phyloP scores from a whole-genome alignment of 2,329 filamentous ascomycete species.

The Colletotrichum lupini region DNA sequence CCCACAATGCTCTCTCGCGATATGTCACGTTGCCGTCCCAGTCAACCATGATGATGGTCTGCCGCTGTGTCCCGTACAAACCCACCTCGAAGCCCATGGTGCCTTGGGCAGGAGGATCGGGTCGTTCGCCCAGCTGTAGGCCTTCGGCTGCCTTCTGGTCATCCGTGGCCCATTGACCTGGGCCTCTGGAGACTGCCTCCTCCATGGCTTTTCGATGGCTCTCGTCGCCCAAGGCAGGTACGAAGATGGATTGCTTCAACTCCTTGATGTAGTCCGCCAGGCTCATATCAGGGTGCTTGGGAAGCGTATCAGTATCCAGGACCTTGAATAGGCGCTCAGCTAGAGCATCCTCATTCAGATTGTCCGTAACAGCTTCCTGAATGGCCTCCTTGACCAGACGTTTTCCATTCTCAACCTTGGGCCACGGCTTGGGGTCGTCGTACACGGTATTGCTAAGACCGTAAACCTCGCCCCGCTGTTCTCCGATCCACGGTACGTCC shows the following conservation, averaged over 20 bases:
- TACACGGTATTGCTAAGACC: conserved; percentile 73
- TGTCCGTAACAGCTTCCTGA: conserved; percentile 49
- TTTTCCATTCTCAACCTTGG: conserved; percentile 68
- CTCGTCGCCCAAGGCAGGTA: conserved; percentile 66
- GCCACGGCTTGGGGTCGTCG: conserved; percentile 65
- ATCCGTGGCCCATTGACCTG: conserved; percentile 50
- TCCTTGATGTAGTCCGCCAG: conserved; percentile 65
- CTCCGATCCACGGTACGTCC: conserved; percentile 68
- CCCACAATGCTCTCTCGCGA: conserved; percentile 69
- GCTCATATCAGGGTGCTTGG: conserved; percentile 50
- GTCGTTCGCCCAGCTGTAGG: conserved; percentile 43
- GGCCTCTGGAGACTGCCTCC: conserved; percentile 51
- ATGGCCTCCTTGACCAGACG: conserved; percentile 56
- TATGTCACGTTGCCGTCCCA: conserved; percentile 72
- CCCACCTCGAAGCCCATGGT: conserved; percentile 64
- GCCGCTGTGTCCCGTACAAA: conserved; percentile 73
- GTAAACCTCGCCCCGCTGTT: conserved; percentile 62
- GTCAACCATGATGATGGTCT: conserved; percentile 71
- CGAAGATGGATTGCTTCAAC: conserved; percentile 70
- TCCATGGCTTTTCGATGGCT: conserved; percentile 57
- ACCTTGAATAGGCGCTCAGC: conserved; percentile 63
- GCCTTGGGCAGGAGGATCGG: conserved; percentile 40
- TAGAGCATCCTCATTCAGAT: conserved; percentile 58
- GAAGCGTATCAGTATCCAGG: conserved; percentile 68
- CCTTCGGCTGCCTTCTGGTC: conserved; percentile 48